phyloP scores from a whole-genome alignment of 2,329 filamentous ascomycete species.

The Alternaria conjuncta region DNA sequence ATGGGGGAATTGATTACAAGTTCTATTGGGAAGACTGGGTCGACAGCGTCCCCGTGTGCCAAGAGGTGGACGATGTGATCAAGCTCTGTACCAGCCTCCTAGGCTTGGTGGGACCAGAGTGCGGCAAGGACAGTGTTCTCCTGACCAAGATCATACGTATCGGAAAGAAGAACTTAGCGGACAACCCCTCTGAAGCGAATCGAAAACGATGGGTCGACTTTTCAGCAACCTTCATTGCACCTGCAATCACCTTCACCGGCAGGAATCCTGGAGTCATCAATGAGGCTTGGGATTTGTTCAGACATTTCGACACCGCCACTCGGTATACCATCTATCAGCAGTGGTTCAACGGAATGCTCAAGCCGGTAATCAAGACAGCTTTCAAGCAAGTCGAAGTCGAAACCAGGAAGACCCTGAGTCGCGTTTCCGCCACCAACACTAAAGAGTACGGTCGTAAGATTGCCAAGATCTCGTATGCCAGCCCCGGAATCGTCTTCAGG shows the following conservation, averaged over 20 bases:
- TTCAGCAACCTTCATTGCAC: constrained; percentile 82
- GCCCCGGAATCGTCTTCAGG: constrained; percentile 88
- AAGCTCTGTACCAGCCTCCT: constrained; percentile 82
- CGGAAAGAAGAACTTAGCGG: constrained; percentile 73
- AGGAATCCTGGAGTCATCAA: constrained; percentile 84
- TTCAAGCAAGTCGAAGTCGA: constrained; percentile 79
- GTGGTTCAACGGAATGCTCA: constrained; percentile 66
- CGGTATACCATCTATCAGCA: constrained; percentile 92
- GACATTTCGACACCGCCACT: constrained; percentile 74
- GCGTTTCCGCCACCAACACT: constrained; percentile 86
- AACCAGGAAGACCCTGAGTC: constrained; percentile 85
- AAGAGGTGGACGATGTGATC: constrained; percentile 89
- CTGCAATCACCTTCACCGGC: constrained; percentile 84
- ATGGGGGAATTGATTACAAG: constrained; percentile 77
- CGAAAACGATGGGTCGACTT: constrained; percentile 82
- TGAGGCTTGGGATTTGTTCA: constrained; percentile 84
- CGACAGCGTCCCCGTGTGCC: constrained; percentile 90
- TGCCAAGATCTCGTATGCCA: constrained; percentile 90
- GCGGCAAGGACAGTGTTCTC: constrained; percentile 81
- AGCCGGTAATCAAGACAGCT: constrained; percentile 75
- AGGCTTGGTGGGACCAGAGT: constrained; percentile 85
- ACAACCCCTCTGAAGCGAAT: constrained; percentile 75
- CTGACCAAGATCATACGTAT: constrained; percentile 86
- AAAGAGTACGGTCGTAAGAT: constrained; percentile 84
- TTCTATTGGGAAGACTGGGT: constrained; percentile 99